Conservation (phyloP, 176 grass and related monocot genomes). For the Aechmea fasciata region DNA sequence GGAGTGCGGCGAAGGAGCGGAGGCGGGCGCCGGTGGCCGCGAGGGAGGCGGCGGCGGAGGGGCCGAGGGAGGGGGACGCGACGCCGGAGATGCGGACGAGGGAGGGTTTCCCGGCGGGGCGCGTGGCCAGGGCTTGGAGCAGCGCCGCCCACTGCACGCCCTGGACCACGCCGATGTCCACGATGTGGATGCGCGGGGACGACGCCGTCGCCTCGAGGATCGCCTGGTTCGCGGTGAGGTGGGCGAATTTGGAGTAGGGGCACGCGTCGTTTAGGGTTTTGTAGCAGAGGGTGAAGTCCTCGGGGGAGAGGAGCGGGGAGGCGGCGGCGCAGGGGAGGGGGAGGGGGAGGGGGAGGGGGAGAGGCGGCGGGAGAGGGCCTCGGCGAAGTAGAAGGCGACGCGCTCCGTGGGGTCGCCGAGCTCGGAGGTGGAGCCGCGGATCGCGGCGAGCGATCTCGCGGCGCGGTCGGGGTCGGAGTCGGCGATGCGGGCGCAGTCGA, state of each 20-base stretch:
- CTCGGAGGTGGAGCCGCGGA: conserved; percentile 40
- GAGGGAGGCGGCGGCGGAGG: conserved; percentile 51
- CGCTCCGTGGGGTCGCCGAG: conserved; percentile 70
- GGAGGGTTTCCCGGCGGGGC: conserved; percentile 68
- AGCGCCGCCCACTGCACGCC: conserved; percentile 95
- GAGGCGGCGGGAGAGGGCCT: conserved; percentile 61
- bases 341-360: conserved; percentile 1
- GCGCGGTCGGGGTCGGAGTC: conserved; percentile 43
- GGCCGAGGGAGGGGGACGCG: conserved; percentile 60
- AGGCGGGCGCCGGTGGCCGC: conserved; percentile 67
- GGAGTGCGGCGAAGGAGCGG: conserved; percentile 64
- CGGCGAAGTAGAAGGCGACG: conserved; percentile 84
- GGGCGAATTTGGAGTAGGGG: conserved; percentile 95
- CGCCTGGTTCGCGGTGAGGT: conserved; percentile 96
- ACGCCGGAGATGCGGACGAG: conserved; percentile 78
- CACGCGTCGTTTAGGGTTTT: conserved; percentile 91
- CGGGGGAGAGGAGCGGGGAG: conserved; percentile 29
- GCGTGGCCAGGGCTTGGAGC: conserved; percentile 89
- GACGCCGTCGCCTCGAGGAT: conserved; percentile 84
- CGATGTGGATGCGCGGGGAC: conserved; percentile 69
- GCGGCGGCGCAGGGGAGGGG: background rate
- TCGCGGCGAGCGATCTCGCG: conserved; percentile 42
- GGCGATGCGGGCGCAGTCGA: conserved; percentile 49
- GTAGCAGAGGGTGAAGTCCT: conserved; percentile 90
- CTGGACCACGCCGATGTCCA: conserved; percentile 90